Base-by-base conservation (phyloP, 2,329 filamentous ascomycete genomes). In the Sclerotiophoma versabilis region DNA sequence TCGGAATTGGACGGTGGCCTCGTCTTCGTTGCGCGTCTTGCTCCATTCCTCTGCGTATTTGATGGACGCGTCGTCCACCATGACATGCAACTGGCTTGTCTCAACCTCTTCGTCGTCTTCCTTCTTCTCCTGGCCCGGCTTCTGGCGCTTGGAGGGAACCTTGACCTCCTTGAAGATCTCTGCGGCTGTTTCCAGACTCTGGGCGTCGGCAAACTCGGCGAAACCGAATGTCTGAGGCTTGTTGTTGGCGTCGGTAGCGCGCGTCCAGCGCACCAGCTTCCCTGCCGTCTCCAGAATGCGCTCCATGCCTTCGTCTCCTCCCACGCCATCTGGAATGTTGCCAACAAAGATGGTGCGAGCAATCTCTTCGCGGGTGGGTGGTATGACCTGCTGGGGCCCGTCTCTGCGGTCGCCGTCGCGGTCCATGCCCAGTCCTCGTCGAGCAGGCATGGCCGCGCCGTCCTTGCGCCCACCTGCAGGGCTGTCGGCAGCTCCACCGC, bases 161-260 rank as follows among this genome's bases (percentile, higher is more conserved):
- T 92, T 83, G 59, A 97, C 81, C 66, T 95, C 88, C 71, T 87
- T 87, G 65, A 97, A 84, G 51, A 96, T 85, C 74, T 96, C 92
- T 49, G 93, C 87, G 36, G 93, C 95, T 37, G 88, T 88, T 73
- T 89, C 87, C 63, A 99, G 81, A 62, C 92, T 93, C 75, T 96
- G 91, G 20, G 88, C 87, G 74, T 98, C 93, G 59, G 96, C 93
- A 75, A 90, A 99, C 76, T 97, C 90, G 55, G 93, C 95, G 77
- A 99, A 98, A 12, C 93, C 95, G 80, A 98, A 98, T 59, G 88
- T 89, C 76, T 89, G 88, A 50, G 87, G 87, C 77, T 93, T 95
- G 62, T 90, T 86, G 62, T 92, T 87, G n/a, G 89, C 87, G 73
- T 91, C 87, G 15, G 84, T 86, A 27, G 87, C 88, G 56, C 91